phyloP scores from a whole-genome alignment of 352 stramenopile genomes.

The Globisporangium spiculum region DNA sequence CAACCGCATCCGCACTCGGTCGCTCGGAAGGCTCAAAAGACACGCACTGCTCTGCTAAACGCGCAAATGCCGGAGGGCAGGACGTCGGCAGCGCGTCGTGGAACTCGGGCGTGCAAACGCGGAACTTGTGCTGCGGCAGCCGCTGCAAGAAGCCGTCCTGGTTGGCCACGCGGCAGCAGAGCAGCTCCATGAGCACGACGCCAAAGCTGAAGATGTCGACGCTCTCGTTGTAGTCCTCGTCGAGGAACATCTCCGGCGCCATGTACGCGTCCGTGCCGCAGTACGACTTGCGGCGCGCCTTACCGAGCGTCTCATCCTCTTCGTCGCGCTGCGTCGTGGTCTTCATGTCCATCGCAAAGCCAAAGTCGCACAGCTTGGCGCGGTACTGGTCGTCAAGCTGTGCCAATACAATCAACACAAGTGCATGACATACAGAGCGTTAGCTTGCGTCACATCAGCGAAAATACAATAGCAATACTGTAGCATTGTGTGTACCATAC shows the following conservation, averaged over 20 bases:
- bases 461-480: too few relatives aligned
- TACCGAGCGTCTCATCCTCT: slow-evolving; percentile 26
- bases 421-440: neutral
- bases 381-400: slow-evolving; percentile 63
- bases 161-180: slow-evolving; percentile 80
- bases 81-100: slow-evolving; percentile 51
- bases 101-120: slow-evolving; percentile 61
- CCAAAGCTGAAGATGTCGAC: slow-evolving; percentile 86
- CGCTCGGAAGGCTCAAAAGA: slow-evolving; percentile 75
- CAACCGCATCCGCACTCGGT: slow-evolving; percentile 44
- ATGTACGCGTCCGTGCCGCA: slow-evolving; percentile 87
- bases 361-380: slow-evolving; percentile 85
- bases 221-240: slow-evolving; percentile 83
- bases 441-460: neutral
- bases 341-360: slow-evolving; percentile 77
- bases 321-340: slow-evolving; percentile 21
- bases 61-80: slow-evolving; percentile 56
- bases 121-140: slow-evolving; percentile 82
- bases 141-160: slow-evolving; percentile 78
- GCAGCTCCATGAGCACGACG: slow-evolving; percentile 85
- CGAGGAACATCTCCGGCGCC: slow-evolving; percentile 81
- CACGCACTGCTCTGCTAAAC: slow-evolving; percentile 67
- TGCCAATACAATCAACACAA: neutral
- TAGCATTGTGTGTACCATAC: slow-evolving; percentile 10
- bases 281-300: slow-evolving; percentile 75